These are phyloP conservation scores for Pilobolus umbonatus DNA, from an alignment of 192 early-diverging fungal species.

Conservation along the genomic window DNA sequence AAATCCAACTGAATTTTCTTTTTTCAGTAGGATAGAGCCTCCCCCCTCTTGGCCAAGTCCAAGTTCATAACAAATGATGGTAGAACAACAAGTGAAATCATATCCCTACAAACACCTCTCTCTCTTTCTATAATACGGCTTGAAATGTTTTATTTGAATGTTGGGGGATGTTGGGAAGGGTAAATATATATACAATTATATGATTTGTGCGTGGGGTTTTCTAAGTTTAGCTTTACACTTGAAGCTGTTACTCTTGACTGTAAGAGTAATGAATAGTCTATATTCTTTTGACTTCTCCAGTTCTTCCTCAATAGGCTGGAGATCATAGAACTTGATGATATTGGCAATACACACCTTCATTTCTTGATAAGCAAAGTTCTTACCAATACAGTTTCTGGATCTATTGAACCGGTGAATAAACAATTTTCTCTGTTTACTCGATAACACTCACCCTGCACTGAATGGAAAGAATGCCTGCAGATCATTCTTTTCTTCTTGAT, in stretches of 20 bases:
- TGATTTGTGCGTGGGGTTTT: no score
- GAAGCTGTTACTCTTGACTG: conserved; percentile 12
- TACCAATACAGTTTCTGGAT: conserved; percentile 48
- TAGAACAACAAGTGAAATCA: no score
- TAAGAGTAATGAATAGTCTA: conserved; percentile 25
- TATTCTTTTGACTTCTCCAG: conserved; percentile 56
- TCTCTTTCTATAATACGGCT: no score
- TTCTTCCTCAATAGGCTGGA: conserved; percentile 46
- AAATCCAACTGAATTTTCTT: no score
- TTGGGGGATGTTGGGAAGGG: no score
- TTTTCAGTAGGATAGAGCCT: no score
- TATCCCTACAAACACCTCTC: no score
- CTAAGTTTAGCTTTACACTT: conserved; percentile 11
- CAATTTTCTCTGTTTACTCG: not conserved
- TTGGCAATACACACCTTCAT: conserved; percentile 45
- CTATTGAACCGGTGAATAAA: not conserved
- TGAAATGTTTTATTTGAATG: no score
- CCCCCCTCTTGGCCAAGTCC: no score
- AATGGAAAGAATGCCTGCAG: conserved; percentile 45
- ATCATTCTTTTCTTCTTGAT: conserved; percentile 21
- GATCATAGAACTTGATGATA: conserved; percentile 39
- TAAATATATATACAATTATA: no score
- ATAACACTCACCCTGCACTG: conserved; percentile 31
- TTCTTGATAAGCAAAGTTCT: conserved; percentile 47
- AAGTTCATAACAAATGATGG: no score